Conservation (phyloP, 768 basidiomycete species). For the Xerocomellus amylosporus region DNA sequence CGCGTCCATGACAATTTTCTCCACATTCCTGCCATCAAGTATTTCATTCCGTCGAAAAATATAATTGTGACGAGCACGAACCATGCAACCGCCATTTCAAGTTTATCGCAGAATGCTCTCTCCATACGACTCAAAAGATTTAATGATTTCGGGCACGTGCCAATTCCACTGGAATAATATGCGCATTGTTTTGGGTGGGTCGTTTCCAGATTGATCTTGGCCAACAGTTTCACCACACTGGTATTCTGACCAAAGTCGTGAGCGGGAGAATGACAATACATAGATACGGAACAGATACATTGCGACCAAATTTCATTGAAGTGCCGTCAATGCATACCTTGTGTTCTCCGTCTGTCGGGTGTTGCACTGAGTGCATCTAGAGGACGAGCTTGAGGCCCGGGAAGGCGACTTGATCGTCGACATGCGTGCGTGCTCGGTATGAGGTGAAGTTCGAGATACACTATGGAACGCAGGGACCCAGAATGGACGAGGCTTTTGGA, state of each 20-base stretch:
- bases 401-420: neutral
- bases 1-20: conserved; percentile 32
- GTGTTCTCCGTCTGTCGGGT: neutral
- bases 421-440: neutral
- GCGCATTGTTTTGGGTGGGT: conserved; percentile 25
- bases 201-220: conserved; percentile 23
- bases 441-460: neutral
- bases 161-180: conserved; percentile 40
- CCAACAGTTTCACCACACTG: conserved; percentile 37
- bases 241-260: conserved; percentile 30
- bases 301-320: conserved; percentile 22
- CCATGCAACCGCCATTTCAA: conserved; percentile 41
- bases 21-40: conserved; percentile 31
- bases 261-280: neutral
- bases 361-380: conserved; percentile 16
- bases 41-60: neutral
- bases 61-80: conserved; percentile 13
- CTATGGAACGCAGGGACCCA: neutral
- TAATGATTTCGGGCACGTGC: conserved; percentile 31
- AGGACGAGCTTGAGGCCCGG: neutral
- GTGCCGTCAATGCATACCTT: conserved; percentile 27
- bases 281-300: conserved; percentile 1
- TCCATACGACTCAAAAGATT: conserved; percentile 22
- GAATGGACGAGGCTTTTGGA: neutral
- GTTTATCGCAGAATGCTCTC: conserved; percentile 19